These are phyloP conservation scores for Saccharomycopsis oosterbeekiorum DNA, from an alignment of 805 yeast genomes.

Conservation along the genomic window DNA sequence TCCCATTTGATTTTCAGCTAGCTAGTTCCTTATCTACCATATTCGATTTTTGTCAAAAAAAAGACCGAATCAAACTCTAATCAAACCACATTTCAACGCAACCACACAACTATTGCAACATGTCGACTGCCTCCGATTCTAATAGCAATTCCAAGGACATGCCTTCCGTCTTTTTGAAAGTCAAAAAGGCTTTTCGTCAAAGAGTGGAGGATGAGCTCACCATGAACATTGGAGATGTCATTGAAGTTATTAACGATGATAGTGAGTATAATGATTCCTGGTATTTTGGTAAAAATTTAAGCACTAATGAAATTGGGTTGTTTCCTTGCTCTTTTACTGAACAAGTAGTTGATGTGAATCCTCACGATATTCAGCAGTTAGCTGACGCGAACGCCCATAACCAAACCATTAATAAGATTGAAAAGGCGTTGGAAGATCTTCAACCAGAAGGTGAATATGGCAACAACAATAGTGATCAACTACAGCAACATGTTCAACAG, in stretches of 20 bases:
- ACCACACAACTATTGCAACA: background rate
- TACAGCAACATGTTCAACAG: constrained; percentile 5
- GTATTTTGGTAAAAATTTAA: constrained; percentile 80
- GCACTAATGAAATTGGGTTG: constrained; percentile 68
- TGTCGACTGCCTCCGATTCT: background rate
- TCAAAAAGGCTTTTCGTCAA: constrained; percentile 79
- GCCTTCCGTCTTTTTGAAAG: constrained; percentile 24
- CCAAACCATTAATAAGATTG: constrained; percentile 58
- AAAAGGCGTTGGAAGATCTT: constrained; percentile 54
- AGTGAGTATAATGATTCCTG: constrained; percentile 93
- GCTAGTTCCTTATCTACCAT: no score
- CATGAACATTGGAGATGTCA: constrained; percentile 69
- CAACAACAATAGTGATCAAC: background rate
- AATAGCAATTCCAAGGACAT: background rate
- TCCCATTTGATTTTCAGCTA: background rate
- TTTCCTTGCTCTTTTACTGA: constrained; percentile 88
- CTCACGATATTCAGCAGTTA: background rate
- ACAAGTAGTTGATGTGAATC: constrained; percentile 23
- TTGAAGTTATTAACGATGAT: constrained; percentile 88
- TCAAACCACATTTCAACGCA: background rate
- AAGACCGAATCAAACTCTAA: no score
- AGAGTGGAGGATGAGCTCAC: constrained; percentile 85
- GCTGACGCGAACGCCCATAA: background rate
- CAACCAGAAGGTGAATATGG: background rate
- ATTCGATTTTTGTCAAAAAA: no score